Conservation (phyloP, 176 grass and related monocot species). For the Phragmites australis region DNA sequence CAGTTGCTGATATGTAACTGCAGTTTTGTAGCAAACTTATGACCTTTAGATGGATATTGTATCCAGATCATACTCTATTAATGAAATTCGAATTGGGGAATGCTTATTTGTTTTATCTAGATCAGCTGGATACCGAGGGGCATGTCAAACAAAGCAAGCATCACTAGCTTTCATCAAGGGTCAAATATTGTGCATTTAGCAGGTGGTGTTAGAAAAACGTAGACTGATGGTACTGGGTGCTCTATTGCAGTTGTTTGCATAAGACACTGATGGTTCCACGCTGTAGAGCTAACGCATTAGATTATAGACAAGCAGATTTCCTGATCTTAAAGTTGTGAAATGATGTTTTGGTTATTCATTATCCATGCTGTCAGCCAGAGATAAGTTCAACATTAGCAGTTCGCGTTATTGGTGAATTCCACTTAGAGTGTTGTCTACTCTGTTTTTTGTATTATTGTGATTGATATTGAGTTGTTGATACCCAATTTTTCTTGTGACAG, state of each 20-base stretch:
- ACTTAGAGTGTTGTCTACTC: not conserved
- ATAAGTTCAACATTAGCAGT: not conserved
- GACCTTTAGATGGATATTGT: not conserved
- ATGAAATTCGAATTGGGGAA: not conserved
- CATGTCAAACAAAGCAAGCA: too few species aligned
- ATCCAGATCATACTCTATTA: not conserved
- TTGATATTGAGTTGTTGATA: slow-evolving; percentile 7
- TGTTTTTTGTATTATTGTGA: not conserved
- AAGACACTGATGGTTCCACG: not conserved
- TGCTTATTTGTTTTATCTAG: not conserved
- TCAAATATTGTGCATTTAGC: slow-evolving; percentile 10
- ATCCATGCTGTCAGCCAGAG: not conserved
- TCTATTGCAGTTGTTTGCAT: not conserved
- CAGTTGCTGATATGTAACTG: not conserved
- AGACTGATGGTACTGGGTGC: not conserved
- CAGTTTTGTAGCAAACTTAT: not conserved
- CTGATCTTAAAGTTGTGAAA: not conserved
- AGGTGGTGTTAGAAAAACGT: not conserved
- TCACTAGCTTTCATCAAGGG: not conserved
- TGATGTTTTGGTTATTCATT: not conserved
- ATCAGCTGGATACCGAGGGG: too few species aligned
- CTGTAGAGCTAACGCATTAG: not conserved
- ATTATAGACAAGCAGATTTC: not conserved
- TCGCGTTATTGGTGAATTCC: too few species aligned
- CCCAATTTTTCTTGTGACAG: slow-evolving; percentile 38